Evolutionary conservation across 164 flowering plant genomes (phyloP).

Genomic region (Stephania yunnanensis): DNA sequence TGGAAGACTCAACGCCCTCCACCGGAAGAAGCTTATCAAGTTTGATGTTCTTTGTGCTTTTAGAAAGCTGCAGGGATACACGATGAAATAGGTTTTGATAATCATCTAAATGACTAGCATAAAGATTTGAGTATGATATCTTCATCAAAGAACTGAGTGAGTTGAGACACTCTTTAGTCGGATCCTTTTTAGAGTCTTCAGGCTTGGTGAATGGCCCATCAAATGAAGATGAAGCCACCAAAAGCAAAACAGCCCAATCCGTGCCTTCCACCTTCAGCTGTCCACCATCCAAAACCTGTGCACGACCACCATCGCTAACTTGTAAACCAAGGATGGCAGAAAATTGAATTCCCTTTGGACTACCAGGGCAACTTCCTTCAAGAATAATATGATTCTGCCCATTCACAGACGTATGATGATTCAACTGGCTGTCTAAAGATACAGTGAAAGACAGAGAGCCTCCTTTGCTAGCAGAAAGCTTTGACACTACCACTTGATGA

Average conservation of each 20-base stretch:
- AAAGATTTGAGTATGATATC: constrained; percentile 60
- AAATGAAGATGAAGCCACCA: constrained; percentile 79
- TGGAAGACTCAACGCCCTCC: constrained; percentile 13
- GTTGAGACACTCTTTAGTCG: constrained; percentile 38
- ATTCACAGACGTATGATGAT: constrained; percentile 45
- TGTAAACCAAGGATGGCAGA: constrained; percentile 62
- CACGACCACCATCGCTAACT: constrained; percentile 48
- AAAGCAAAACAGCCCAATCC: constrained; percentile 63
- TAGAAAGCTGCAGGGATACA: constrained; percentile 71
- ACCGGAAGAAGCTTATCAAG: constrained; percentile 15
- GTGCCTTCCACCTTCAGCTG: constrained; percentile 63
- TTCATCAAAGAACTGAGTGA: constrained; percentile 30
- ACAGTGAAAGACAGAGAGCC: constrained; percentile 68
- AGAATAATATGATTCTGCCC: constrained; percentile 54
- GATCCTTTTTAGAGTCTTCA: constrained; percentile 62
- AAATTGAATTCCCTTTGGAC: constrained; percentile 73
- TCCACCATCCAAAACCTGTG: constrained; percentile 44
- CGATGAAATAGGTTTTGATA: constrained; percentile 84
- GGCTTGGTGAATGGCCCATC: constrained; percentile 76
- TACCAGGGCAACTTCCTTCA: constrained; percentile 77
- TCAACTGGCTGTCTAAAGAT: constrained; percentile 68
- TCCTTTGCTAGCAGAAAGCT: constrained; percentile 58
- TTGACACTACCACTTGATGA: constrained; percentile 73
- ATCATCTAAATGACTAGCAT: constrained; percentile 71
- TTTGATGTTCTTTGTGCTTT: constrained; percentile 32